A percentile compares a stretch with the other conserved stretches of the same genome.
phyloP scores from a whole-genome alignment of 2,329 filamentous ascomycete genomes.

The Fusarium proliferatum region DNA sequence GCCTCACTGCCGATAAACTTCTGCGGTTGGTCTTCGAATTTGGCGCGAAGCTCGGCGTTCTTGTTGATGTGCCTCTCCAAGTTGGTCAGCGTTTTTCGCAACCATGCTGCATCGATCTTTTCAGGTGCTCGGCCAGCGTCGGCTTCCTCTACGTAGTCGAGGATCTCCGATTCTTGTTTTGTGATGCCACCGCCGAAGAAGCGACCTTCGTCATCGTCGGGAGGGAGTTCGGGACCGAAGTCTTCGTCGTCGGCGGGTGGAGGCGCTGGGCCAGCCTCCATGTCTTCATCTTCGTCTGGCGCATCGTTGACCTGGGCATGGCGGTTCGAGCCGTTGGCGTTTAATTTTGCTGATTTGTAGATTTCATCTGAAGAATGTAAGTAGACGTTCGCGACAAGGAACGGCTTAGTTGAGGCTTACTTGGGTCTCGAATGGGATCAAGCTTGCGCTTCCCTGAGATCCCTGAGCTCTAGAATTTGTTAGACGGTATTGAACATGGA shows the following conservation, averaged over 20 bases:
- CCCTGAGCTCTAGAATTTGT: conserved; percentile 49
- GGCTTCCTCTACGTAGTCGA: conserved; percentile 83
- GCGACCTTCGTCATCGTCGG: conserved; percentile 81
- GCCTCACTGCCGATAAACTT: conserved; percentile 90
- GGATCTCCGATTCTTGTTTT: conserved; percentile 80
- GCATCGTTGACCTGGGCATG: conserved; percentile 58
- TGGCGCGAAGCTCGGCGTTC: conserved; percentile 89
- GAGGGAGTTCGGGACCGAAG: conserved; percentile 57
- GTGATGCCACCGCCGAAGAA: conserved; percentile 96
- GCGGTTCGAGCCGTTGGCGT: conserved; percentile 57
- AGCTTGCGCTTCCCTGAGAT: conserved; percentile 71
- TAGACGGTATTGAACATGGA: conserved; percentile 10
- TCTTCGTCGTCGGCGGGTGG: conserved; percentile 65
- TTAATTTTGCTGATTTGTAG: conserved; percentile 71
- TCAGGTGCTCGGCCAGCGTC: conserved; percentile 64
- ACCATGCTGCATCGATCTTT: conserved; percentile 85
- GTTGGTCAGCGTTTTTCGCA: conserved; percentile 81
- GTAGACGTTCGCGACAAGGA: background rate
- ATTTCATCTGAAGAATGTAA: conserved; percentile 59
- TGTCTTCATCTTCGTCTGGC: conserved; percentile 62
- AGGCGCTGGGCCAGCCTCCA: conserved; percentile 59
- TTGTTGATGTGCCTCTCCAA: conserved; percentile 93
- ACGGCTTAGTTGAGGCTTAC: conserved; percentile 54
- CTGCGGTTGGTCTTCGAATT: conserved; percentile 81
- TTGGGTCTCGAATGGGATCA: conserved; percentile 70